Base-by-base conservation (phyloP, 139 green algal species). In the Volvox reticuliferus region DNA sequence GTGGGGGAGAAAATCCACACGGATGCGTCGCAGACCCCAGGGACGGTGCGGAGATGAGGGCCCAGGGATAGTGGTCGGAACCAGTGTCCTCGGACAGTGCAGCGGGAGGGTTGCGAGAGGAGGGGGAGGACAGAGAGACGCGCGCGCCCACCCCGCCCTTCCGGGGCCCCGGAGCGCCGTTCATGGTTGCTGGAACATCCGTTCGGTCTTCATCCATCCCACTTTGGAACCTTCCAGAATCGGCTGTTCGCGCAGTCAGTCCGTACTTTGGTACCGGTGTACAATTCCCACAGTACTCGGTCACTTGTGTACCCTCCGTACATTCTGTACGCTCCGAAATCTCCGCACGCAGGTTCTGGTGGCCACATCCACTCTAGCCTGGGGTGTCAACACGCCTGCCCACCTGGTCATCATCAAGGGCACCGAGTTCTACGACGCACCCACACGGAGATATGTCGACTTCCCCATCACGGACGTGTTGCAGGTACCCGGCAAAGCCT, bases 401-500 rank as follows among this genome's bases (percentile, higher is more conserved):
- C 98, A 99, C 92, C 94, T 99, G 79, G 98, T 99, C 28, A 95
- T 99, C 93, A 97, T 99, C 95, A 99, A 99, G 94, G 98, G 98
- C 82, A 99, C 98, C 0, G 98, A 99, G 93, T 99, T 96, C 93
- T 99, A 96, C 91, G 98, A 99, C 91, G 96, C 97, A 1, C 94
- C 95, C 78, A 95, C 92, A 17, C 93, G 89, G 86, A 89, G 93
- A 33, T 99, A 99, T 80, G 97, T 99, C 55, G 98, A 99, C 94
- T 99, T 98, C 91, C 98, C 98, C 76, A 99, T 99, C 94, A 99
- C 98, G 33, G 98, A 99, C 89, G 96, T 99, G 37, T 96, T 99
- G 78, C 98, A 99, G 95, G 97, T 97, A 63, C 9, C 9, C 9
- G 44, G 44, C 44, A 55, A 55, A 9, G 44, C 44, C 44, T 9